Conservation (phyloP, 2,329 filamentous ascomycete species). For the Cryphonectria parasitica region DNA sequence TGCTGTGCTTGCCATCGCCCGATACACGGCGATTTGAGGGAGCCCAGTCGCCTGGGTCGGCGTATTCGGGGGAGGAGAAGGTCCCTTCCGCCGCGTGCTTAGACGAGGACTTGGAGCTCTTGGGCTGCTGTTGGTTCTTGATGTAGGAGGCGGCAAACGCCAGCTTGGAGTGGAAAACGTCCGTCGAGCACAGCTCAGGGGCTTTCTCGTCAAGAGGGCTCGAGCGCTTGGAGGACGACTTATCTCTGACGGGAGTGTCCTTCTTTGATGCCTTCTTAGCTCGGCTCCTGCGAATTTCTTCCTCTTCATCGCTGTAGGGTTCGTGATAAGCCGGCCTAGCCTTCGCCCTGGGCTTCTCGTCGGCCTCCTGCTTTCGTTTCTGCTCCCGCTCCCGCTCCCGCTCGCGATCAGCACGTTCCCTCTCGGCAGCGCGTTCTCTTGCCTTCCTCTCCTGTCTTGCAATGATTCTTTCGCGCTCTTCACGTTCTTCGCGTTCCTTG, state of each 20-base stretch:
- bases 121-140: constrained; percentile 9
- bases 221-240: constrained; percentile 27
- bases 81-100: constrained; percentile 10
- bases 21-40: constrained; percentile 22
- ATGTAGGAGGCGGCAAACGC: constrained; percentile 33
- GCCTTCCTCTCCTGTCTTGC: constrained; percentile 27
- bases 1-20: constrained; percentile 28
- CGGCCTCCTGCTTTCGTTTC: constrained; percentile 34
- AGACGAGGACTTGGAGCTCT: constrained; percentile 28
- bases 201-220: constrained; percentile 16
- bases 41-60: constrained; percentile 28
- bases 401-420: background rate
- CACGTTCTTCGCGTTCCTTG: constrained; percentile 12
- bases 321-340: constrained; percentile 37
- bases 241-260: constrained; percentile 33
- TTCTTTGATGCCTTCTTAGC: constrained; percentile 39
- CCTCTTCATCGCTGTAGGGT: constrained; percentile 34
- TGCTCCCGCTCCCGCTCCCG: constrained; percentile 32
- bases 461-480: background rate
- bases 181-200: constrained; percentile 20
- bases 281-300: constrained; percentile 33
- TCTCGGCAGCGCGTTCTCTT: constrained; percentile 24
- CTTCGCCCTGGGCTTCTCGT: constrained; percentile 37
- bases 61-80: constrained; percentile 22
- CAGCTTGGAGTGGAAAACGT: constrained; percentile 21